A percentile compares a stretch with the other conserved stretches of the same genome.
These are phyloP conservation scores for Straminergon stramineum DNA, from an alignment of 225 moss, liverwort and hornwort genomes.

Conservation along the genomic window DNA sequence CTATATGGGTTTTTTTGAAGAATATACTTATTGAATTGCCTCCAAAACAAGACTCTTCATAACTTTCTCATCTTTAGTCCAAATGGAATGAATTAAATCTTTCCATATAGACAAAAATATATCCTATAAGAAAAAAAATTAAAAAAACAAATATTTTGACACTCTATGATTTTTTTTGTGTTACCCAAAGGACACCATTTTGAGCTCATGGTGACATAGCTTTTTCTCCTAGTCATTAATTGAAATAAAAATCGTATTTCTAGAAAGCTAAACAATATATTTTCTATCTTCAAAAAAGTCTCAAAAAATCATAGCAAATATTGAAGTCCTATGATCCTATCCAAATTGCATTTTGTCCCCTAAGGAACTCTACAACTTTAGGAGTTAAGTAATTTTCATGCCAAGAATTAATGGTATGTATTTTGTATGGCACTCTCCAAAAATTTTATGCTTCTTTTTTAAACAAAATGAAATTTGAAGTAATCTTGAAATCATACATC, in stretches of 20 bases:
- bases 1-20: not conserved
- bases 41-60: accelerated
- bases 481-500: not conserved
- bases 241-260: not conserved
- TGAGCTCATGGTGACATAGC: not conserved
- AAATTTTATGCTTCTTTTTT: accelerated
- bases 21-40: not conserved
- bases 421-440: not conserved
- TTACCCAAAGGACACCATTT: not conserved
- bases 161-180: not conserved
- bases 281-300: not conserved
- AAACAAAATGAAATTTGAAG: not conserved
- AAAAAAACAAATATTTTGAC: no score
- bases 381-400: not conserved
- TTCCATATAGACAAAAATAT: not conserved
- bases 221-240: accelerated
- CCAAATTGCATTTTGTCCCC: accelerated
- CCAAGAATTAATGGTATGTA: accelerated
- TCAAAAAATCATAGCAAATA: not conserved
- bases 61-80: not conserved
- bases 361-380: accelerated
- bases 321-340: accelerated
- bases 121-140: not conserved
- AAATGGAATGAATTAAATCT: not conserved
- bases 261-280: not conserved